phyloP scores from a whole-genome alignment of 75 land plant species.

The Picea glauca region DNA sequence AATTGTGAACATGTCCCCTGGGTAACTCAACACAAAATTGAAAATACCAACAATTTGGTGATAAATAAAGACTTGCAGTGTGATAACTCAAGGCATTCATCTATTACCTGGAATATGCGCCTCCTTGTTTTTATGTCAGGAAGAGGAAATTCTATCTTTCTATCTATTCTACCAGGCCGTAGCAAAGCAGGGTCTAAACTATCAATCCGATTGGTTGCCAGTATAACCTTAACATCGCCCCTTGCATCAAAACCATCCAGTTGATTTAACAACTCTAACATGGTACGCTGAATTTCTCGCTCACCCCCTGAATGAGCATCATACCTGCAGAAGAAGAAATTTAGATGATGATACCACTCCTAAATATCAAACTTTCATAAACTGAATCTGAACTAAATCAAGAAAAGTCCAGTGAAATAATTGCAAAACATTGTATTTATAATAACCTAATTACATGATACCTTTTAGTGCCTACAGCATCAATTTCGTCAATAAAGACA shows the following conservation, averaged over 20 bases:
- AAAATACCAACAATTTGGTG: too few species aligned
- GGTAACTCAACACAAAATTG: background rate
- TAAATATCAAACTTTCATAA: background rate
- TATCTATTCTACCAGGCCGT: conserved; percentile 87
- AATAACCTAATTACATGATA: conserved; percentile 5
- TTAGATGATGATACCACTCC: background rate
- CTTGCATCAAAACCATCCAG: conserved; percentile 92
- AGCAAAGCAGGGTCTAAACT: conserved; percentile 94
- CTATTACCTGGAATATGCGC: conserved; percentile 77
- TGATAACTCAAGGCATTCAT: background rate
- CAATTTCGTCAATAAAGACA: conserved; percentile 95
- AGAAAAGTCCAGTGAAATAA: background rate
- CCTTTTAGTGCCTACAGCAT: conserved; percentile 97
- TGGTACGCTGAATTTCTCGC: conserved; percentile 86
- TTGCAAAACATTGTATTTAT: background rate
- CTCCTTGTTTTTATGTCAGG: conserved; percentile 82
- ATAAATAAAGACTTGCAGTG: too few species aligned
- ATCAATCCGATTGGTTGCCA: conserved; percentile 87
- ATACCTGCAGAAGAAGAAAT: conserved; percentile 39
- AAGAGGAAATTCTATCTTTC: conserved; percentile 90
- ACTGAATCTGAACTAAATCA: background rate
- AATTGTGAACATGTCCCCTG: background rate
- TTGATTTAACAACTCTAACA: conserved; percentile 85
- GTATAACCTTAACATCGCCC: conserved; percentile 88
- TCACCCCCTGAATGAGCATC: conserved; percentile 96